Evolutionary conservation across 2,329 filamentous ascomycete species (phyloP), one percentile per base, ranked within the genome.

Genomic region (Aspergillus phoenicis): DNA sequence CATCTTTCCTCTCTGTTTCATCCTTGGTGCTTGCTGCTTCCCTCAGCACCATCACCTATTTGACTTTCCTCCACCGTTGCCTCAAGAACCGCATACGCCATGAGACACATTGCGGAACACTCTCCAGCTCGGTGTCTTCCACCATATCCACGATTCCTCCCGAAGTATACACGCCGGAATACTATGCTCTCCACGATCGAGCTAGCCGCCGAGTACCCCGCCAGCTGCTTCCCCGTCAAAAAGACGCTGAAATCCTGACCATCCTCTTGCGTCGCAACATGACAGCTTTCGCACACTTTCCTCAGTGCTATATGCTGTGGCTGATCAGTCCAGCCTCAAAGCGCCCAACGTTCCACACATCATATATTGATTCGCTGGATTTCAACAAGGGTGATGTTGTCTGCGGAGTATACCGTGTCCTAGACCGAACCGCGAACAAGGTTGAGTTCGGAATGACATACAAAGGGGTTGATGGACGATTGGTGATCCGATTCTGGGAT

Each of bases 191-290:
- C 13, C 66, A 71, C 56, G 71, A 73, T 54, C 61, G 59, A 5
- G 64, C 68, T 24, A 69, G 66, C 1, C 64, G 66, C 15, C 61
- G 68, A 2, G 60, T 73, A 1, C 56, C 65, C 1, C 67, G 66
- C n/a, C 54, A 49, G 5, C 62, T 61, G 0, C 65, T 73, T 5
- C 69, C 70, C 1, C 68, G 55, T n/a, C 26, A 54, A 7, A 51
- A 66, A 4, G 41, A 63, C 0, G 41, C 62, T 0, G 65, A 70
- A 1, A 61, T 75, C 5, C 68, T 76, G 48, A 71, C 64, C 15
- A 58, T 64, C 1, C 69, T 76, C 7, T 56, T 75, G 11, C 72
- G 73, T 5, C 71, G 71, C 41, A 77, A 75, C 39, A 75, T 77
- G 71, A 62, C 52, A 3, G 62, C 61, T 0, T 77, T 77, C 43